Base-by-base conservation (phyloP, 257 asterid genomes). In the Salvia rosmarinus region DNA sequence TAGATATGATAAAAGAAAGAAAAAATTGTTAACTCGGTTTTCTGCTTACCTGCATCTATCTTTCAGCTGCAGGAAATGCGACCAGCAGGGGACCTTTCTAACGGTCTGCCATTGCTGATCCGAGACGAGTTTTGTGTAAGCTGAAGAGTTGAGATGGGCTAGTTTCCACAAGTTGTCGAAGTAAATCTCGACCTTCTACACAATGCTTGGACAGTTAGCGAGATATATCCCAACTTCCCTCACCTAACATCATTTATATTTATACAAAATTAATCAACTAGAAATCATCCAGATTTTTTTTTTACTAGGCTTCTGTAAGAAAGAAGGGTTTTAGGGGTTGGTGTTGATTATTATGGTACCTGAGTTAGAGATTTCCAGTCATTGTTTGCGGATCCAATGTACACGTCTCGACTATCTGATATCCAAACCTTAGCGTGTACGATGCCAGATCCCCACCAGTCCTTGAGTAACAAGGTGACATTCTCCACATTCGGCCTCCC, bases 351-450 rank as follows among this genome's bases (percentile, higher is more conserved):
- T 52, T 68, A 71, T 7, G 17, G 52, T 79, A 89, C 97, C 97
- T 89, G 96, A 79, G 91, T 87, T 32, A 89, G 86, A 70, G 97
- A 89, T 89, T 87, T 91, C 97, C 97, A 91, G 81, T 91, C 96
- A 83, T 87, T 91, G 84, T 91, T 91, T 67, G 97, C 95, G 0
- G 96, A 91, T 44, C 96, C 97, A 75, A 91, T 86, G 75, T 91
- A 91, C 61, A 89, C 83, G 75, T 86, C 95, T 75, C 42, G 80
- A 32, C 72, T 71, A 79, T 91, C 96, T 17, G 96, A 91, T 77
- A 91, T 86, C 96, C 97, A 91, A 75, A 91, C 93, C 86, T 91
- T 91, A 52, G 97, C 84, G 76, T 91, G 96, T 46, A 91, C 90
- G 50, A 91, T 75, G 37, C 97, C 97, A 47, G 97, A 91, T 75